Evolutionary conservation across 306 rosid genomes (phyloP).

Genomic region (Prunus armeniaca): DNA sequence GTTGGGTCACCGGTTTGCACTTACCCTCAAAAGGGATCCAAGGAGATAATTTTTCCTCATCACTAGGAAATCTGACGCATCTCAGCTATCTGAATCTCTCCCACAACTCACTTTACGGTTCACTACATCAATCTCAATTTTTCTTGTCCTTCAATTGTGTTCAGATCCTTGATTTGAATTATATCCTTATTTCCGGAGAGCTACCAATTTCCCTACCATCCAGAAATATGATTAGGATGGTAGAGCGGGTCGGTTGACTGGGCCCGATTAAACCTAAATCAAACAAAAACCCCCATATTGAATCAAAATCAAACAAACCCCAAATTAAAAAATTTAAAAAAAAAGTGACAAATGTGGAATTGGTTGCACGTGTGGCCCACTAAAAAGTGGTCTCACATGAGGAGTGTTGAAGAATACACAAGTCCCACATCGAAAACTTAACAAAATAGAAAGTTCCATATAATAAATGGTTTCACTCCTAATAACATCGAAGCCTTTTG

Average conservation of each 20-base stretch:
- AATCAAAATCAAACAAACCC: too few relatives aligned
- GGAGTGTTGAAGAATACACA: too few relatives aligned
- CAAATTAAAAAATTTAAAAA: too few relatives aligned
- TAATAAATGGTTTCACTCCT: too few relatives aligned
- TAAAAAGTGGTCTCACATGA: too few relatives aligned
- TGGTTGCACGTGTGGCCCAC: too few relatives aligned
- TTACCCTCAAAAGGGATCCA: slow-evolving; percentile 3
- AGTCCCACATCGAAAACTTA: too few relatives aligned
- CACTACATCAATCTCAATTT: neutral
- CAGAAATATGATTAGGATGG: neutral
- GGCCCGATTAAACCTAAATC: too few relatives aligned
- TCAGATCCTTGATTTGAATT: slow-evolving; percentile 10
- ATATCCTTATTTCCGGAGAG: neutral
- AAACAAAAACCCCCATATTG: too few relatives aligned
- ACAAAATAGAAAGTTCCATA: too few relatives aligned
- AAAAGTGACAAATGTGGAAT: too few relatives aligned
- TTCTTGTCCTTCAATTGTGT: slow-evolving; percentile 1
- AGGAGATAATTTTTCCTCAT: neutral
- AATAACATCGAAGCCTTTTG: too few relatives aligned
- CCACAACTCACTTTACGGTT: neutral
- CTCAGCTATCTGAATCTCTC: slow-evolving; percentile 3
- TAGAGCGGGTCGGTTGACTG: neutral
- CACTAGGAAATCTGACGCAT: neutral
- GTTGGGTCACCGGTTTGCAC: neutral
- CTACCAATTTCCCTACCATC: neutral